phyloP scores from a whole-genome alignment of 805 yeast species.

The Starmerella floris region DNA sequence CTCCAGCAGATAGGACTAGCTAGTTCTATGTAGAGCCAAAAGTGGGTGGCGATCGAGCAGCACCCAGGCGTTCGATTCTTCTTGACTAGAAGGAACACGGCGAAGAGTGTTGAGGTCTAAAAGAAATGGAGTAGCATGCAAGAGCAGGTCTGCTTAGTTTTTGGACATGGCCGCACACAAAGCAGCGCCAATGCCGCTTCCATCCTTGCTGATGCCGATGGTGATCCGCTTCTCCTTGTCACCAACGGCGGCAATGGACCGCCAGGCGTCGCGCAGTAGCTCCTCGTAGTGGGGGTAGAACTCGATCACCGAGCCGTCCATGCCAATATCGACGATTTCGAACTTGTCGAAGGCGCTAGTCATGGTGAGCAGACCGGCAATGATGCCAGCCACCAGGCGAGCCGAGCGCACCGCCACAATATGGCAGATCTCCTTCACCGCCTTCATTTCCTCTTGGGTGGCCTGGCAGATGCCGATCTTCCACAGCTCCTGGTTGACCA shows the following conservation, averaged over 20 bases:
- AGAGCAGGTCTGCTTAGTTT: not conserved
- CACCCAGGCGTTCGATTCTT: no score
- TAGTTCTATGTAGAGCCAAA: no score
- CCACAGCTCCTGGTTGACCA: conserved; percentile 25
- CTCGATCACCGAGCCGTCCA: conserved; percentile 90
- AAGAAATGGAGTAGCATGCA: no score
- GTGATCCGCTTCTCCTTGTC: conserved; percentile 62
- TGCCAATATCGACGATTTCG: conserved; percentile 79
- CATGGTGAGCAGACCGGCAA: conserved; percentile 63
- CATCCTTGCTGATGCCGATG: conserved; percentile 79
- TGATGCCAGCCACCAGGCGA: conserved; percentile 71
- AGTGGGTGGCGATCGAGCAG: no score
- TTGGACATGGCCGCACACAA: conserved; percentile 47
- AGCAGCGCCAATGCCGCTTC: conserved; percentile 96
- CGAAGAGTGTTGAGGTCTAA: no score
- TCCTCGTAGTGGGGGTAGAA: conserved; percentile 82
- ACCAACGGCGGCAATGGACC: conserved; percentile 34
- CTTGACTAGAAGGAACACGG: no score
- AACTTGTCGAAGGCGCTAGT: conserved; percentile 52
- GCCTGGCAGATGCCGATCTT: conserved; percentile 56
- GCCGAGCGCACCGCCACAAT: conserved; percentile 87
- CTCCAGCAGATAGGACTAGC: no score
- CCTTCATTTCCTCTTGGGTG: conserved; percentile 53
- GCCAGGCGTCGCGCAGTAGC: conserved; percentile 65
- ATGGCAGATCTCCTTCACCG: conserved; percentile 58